These are phyloP conservation scores for Penicillium sp. DNA, from an alignment of 2,329 filamentous ascomycete species.

Conservation along the genomic window DNA sequence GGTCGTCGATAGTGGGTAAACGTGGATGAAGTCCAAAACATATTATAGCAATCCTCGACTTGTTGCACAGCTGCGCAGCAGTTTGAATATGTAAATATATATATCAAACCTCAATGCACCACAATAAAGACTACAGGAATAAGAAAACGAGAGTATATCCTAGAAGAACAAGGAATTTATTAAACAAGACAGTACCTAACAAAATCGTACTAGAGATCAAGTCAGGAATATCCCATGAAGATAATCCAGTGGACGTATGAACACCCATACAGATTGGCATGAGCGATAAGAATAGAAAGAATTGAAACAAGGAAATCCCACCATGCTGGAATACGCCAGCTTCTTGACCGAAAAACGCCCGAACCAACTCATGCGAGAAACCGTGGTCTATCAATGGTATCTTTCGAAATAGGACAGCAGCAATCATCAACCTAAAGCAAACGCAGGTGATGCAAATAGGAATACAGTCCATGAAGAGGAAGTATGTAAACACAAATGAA, in stretches of 20 bases:
- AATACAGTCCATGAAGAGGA: conserved; percentile 11
- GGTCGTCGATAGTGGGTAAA: not conserved
- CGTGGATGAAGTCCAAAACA: too few relatives aligned
- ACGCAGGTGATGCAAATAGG: conserved; percentile 10
- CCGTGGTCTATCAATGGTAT: conserved; percentile 39
- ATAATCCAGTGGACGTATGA: not conserved
- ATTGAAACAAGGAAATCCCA: conserved; percentile 8
- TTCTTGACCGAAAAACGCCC: conserved; percentile 17
- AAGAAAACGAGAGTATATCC: not conserved
- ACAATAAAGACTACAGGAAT: not conserved
- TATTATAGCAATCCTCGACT: not conserved
- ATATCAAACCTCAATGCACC: not conserved
- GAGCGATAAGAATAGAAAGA: not conserved
- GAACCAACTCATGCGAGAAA: conserved; percentile 22
- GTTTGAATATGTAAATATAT: not conserved
- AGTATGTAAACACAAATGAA: conserved; percentile 9
- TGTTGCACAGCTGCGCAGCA: not conserved
- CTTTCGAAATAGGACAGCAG: conserved; percentile 18
- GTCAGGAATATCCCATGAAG: not conserved
- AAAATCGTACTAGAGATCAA: not conserved
- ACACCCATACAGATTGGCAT: not conserved
- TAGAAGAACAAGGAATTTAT: not conserved
- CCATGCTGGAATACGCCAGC: conserved; percentile 1
- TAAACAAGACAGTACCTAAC: conserved; percentile 2
- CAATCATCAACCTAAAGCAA: conserved; percentile 7